phyloP scores from a whole-genome alignment of 345 rosid species.

The Arabis hirsuta region DNA sequence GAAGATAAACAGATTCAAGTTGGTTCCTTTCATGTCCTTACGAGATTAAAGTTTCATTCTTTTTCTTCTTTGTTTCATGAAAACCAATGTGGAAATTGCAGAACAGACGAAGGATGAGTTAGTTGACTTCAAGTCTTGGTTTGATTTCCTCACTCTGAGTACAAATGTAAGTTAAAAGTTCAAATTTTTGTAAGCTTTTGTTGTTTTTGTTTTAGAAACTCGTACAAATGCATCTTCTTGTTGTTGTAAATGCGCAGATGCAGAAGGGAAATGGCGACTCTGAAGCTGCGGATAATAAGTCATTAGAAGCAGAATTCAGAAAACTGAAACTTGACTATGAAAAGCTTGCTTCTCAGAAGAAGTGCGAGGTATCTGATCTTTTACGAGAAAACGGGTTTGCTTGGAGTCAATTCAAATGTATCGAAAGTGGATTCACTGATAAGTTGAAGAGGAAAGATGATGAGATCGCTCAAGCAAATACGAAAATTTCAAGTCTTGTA shows the following conservation, averaged over 20 bases:
- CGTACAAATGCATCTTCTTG: background rate
- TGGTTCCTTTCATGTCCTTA: conserved; percentile 17
- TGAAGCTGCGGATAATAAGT: conserved; percentile 37
- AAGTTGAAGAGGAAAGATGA: conserved; percentile 60
- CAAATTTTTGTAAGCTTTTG: background rate
- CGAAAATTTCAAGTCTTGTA: conserved; percentile 60
- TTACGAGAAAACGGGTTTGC: conserved; percentile 67
- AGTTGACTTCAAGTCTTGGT: conserved; percentile 64
- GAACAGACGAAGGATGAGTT: conserved; percentile 67
- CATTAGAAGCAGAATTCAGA: conserved; percentile 49
- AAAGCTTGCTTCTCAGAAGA: conserved; percentile 65
- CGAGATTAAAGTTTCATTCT: conserved; percentile 7
- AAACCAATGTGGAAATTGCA: conserved; percentile 43
- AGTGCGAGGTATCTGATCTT: conserved; percentile 56
- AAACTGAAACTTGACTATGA: conserved; percentile 58
- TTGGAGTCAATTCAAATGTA: conserved; percentile 67
- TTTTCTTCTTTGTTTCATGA: conserved; percentile 18
- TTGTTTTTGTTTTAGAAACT: background rate
- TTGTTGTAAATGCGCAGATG: conserved; percentile 6
- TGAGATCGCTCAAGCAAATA: conserved; percentile 61
- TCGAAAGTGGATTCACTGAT: conserved; percentile 55
- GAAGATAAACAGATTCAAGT: background rate
- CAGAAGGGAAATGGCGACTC: conserved; percentile 26
- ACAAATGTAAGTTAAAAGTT: conserved; percentile 50
- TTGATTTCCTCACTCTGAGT: conserved; percentile 52